These are phyloP conservation scores for Setaria viridis DNA, from an alignment of 202 grass and related monocot species.

Conservation along the genomic window DNA sequence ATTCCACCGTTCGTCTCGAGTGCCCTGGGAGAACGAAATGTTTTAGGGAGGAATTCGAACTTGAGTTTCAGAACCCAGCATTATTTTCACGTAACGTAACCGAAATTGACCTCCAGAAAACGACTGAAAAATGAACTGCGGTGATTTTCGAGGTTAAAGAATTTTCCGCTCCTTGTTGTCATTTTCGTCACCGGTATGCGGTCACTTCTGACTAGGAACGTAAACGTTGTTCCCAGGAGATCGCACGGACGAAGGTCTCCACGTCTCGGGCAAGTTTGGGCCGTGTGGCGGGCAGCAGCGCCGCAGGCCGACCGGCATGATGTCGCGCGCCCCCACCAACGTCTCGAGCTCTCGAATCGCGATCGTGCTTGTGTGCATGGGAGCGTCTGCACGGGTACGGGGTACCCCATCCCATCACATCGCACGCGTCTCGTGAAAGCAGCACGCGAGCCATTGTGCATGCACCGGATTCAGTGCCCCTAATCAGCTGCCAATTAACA, in stretches of 20 bases:
- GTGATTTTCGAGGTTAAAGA: no score
- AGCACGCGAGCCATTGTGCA: constrained; percentile 10
- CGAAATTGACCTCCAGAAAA: background rate
- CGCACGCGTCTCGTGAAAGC: constrained; percentile 25
- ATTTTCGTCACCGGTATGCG: background rate
- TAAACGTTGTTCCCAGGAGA: background rate
- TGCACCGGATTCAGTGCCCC: constrained; percentile 19
- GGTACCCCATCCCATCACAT: constrained; percentile 31
- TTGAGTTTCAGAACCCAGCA: background rate
- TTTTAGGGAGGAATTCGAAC: no score
- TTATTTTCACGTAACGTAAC: background rate
- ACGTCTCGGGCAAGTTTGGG: background rate
- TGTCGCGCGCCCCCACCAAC: background rate
- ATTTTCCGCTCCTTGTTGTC: background rate
- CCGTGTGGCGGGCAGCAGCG: background rate
- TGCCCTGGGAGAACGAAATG: background rate
- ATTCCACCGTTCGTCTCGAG: no score
- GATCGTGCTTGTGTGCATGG: background rate
- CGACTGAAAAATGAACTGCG: background rate
- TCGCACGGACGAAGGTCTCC: background rate
- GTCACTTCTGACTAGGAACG: background rate
- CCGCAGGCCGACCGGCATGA: background rate
- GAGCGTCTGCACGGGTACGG: constrained; percentile 6
- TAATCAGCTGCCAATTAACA: background rate
- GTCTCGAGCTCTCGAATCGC: background rate